Percentiles rank a stretch among this genome's conserved stretches.
Conservation (phyloP, 441 rosid species). For the Mallotus repandus region DNA sequence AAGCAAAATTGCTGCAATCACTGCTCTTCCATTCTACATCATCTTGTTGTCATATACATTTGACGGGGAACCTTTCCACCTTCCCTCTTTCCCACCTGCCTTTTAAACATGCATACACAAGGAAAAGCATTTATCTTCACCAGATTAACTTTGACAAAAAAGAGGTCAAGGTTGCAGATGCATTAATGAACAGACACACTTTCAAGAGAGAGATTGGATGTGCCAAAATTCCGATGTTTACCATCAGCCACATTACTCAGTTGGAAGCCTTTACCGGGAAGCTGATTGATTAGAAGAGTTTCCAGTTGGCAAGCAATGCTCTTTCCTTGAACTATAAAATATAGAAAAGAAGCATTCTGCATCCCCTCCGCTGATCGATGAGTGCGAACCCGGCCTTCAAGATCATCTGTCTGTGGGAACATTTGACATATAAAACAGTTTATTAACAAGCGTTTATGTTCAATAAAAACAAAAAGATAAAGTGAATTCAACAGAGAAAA, state of each 20-base stretch:
- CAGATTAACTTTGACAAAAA: constrained; percentile 12
- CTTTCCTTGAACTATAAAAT: constrained; percentile 82
- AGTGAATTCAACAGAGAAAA: background rate
- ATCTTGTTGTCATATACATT: background rate
- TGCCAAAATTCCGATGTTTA: constrained; percentile 86
- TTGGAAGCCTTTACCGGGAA: constrained; percentile 57
- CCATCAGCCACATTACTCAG: constrained; percentile 83
- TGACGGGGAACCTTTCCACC: background rate
- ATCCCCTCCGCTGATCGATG: constrained; percentile 78
- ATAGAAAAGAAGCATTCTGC: constrained; percentile 71
- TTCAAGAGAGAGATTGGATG: constrained; percentile 39
- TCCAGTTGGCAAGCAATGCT: constrained; percentile 92
- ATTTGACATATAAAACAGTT: background rate
- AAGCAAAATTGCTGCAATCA: constrained; percentile 61
- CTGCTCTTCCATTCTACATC: constrained; percentile 16
- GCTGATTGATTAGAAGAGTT: constrained; percentile 96
- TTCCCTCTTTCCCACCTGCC: background rate
- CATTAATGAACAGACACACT: constrained; percentile 33
- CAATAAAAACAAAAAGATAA: background rate
- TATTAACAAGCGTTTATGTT: background rate
- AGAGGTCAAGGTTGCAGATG: background rate
- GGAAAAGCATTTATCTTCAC: background rate
- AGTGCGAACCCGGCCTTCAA: constrained; percentile 70
- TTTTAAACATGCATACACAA: background rate
- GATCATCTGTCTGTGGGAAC: constrained; percentile 80